Evolutionary conservation across 129 eudicot genomes (phyloP).

Genomic region (Chrysanthemum makinoi): DNA sequence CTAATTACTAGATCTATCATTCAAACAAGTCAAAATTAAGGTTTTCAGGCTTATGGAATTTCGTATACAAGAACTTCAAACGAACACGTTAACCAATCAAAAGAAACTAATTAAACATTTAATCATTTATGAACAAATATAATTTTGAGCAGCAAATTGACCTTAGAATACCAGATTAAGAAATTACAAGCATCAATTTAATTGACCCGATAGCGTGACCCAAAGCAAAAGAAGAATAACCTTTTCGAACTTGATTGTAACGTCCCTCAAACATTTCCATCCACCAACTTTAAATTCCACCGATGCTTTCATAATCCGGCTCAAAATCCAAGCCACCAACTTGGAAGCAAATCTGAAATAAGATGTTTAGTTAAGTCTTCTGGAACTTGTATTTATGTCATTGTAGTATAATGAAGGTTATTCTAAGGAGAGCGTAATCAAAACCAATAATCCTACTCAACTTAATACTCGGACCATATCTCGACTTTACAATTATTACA

Average conservation of each 20-base stretch:
- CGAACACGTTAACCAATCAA: conserved; percentile 3
- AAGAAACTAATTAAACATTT: conserved; percentile 2
- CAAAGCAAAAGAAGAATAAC: conserved; percentile 31
- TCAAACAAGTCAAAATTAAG: neutral
- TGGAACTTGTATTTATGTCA: conserved; percentile 17
- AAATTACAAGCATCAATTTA: neutral
- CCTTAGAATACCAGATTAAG: conserved; percentile 2
- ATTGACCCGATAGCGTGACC: conserved; percentile 11
- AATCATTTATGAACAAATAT: conserved; percentile 8
- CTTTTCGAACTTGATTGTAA: conserved; percentile 83
- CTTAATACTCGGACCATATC: too few species aligned
- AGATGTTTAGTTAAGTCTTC: conserved; percentile 19
- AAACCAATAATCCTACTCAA: conserved; percentile 2
- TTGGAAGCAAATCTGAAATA: conserved; percentile 88
- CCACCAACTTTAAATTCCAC: conserved; percentile 88
- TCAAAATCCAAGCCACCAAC: conserved; percentile 75
- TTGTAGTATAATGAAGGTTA: conserved; percentile 4
- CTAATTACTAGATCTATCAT: conserved; percentile 16
- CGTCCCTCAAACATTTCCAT: conserved; percentile 98
- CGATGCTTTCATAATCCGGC: conserved; percentile 85
- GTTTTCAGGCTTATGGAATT: neutral
- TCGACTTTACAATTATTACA: neutral
- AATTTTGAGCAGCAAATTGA: neutral
- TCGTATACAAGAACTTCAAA: conserved; percentile 7
- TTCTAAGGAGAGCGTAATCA: too few species aligned